phyloP scores from a whole-genome alignment of 345 rosid species.

The Salix caprea region DNA sequence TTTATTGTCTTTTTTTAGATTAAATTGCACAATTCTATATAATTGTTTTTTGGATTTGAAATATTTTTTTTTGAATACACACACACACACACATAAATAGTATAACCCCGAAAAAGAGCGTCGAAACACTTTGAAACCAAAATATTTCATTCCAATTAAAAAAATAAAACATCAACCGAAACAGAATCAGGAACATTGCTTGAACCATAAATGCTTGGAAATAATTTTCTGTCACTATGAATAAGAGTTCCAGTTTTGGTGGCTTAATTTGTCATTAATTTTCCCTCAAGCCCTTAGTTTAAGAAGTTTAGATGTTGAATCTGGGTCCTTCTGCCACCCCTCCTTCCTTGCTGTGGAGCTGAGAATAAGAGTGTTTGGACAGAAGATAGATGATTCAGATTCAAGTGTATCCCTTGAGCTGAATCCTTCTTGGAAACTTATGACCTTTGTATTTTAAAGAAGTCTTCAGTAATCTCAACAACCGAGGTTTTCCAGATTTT shows the following conservation, averaged over 20 bases:
- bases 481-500: background rate
- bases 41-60: too few species aligned
- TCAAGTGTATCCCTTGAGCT: background rate
- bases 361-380: background rate
- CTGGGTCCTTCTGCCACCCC: background rate
- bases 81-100: too few species aligned
- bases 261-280: background rate
- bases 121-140: too few species aligned
- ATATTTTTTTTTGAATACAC: too few species aligned
- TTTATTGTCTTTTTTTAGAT: too few species aligned
- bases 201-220: background rate
- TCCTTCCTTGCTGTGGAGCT: background rate
- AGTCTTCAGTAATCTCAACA: background rate
- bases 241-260: background rate
- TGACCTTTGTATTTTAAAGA: background rate
- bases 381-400: background rate
- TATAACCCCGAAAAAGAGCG: too few species aligned
- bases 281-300: background rate
- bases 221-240: background rate
- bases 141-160: too few species aligned
- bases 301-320: background rate
- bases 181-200: background rate
- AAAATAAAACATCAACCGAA: too few species aligned
- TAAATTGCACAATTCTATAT: too few species aligned
- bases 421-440: background rate